Percentiles rank a stretch among this genome's conserved stretches.
phyloP scores from a whole-genome alignment of 768 basidiomycete genomes.

The Crassisporium funariophilum region DNA sequence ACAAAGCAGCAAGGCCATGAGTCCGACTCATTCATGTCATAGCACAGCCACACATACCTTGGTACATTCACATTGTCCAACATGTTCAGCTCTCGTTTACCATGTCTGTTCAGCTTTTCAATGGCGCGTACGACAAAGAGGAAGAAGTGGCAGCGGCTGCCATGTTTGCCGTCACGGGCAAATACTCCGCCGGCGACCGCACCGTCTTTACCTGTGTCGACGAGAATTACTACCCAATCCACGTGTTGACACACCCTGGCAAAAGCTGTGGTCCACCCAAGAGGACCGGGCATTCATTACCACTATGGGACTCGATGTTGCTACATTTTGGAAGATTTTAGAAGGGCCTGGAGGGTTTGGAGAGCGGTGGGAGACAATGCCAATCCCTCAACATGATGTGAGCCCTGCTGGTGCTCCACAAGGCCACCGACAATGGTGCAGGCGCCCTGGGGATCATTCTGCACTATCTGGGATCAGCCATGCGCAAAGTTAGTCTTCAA shows the following conservation, averaged over 20 bases:
- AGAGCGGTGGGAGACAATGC: slow-evolving; percentile 18
- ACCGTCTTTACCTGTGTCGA: slow-evolving; percentile 29
- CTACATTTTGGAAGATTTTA: slow-evolving; percentile 37
- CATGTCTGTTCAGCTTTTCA: too few relatives aligned
- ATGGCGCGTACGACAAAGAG: too few relatives aligned
- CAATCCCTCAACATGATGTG: slow-evolving; percentile 36
- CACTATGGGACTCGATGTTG: slow-evolving; percentile 42
- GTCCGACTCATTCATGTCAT: too few relatives aligned
- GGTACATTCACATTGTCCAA: too few relatives aligned
- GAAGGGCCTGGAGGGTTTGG: slow-evolving; percentile 31
- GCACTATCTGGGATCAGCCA: slow-evolving; percentile 44
- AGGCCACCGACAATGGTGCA: slow-evolving; percentile 26
- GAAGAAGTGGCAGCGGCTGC: too few relatives aligned
- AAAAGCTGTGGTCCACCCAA: slow-evolving; percentile 23
- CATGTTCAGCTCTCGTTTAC: too few relatives aligned
- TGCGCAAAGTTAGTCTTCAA: slow-evolving; percentile 38
- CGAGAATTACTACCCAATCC: slow-evolving; percentile 34
- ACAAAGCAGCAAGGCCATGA: too few relatives aligned
- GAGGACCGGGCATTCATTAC: slow-evolving; percentile 42
- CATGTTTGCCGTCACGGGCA: too few relatives aligned
- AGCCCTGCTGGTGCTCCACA: slow-evolving; percentile 23
- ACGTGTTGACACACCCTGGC: slow-evolving; percentile 35
- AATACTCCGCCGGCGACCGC: neutral
- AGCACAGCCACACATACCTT: too few relatives aligned
- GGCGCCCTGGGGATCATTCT: slow-evolving; percentile 44